phyloP scores from a whole-genome alignment of 257 asterid genomes.

The Anisodus acutangulus region DNA sequence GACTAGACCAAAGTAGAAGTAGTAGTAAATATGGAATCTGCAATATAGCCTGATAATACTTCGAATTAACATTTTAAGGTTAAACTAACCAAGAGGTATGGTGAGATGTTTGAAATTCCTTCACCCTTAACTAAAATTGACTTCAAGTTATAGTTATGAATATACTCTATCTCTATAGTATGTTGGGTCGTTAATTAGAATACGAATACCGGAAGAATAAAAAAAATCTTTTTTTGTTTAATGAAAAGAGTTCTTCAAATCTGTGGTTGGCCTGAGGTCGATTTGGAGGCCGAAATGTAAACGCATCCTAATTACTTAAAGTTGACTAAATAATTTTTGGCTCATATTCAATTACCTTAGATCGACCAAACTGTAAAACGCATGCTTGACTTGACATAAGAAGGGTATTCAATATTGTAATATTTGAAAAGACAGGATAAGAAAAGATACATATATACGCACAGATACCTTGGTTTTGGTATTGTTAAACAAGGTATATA shows the following conservation, averaged over 20 bases:
- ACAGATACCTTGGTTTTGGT: too few species aligned
- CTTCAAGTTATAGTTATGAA: too few species aligned
- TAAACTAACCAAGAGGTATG: neutral
- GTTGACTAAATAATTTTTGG: neutral
- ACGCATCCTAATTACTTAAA: neutral
- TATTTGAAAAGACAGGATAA: neutral
- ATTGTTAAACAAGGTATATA: too few species aligned
- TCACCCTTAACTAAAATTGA: neutral
- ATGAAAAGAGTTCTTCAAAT: too few species aligned
- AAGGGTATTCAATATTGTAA: neutral
- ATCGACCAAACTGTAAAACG: neutral
- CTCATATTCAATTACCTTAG: neutral
- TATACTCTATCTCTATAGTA: too few species aligned
- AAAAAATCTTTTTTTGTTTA: neutral
- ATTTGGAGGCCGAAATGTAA: neutral
- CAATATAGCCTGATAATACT: neutral
- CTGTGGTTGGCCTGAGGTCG: neutral
- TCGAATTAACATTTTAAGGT: neutral
- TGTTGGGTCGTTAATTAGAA: too few species aligned
- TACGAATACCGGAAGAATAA: too few species aligned
- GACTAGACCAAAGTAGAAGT: neutral
- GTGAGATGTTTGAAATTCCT: neutral
- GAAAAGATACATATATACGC: neutral
- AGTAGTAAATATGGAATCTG: neutral
- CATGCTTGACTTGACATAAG: neutral